A percentile compares a stretch with the other conserved stretches of the same genome.
These are phyloP conservation scores for Teratosphaeria destructans DNA, from an alignment of 2,329 filamentous ascomycete genomes.

Conservation along the genomic window DNA sequence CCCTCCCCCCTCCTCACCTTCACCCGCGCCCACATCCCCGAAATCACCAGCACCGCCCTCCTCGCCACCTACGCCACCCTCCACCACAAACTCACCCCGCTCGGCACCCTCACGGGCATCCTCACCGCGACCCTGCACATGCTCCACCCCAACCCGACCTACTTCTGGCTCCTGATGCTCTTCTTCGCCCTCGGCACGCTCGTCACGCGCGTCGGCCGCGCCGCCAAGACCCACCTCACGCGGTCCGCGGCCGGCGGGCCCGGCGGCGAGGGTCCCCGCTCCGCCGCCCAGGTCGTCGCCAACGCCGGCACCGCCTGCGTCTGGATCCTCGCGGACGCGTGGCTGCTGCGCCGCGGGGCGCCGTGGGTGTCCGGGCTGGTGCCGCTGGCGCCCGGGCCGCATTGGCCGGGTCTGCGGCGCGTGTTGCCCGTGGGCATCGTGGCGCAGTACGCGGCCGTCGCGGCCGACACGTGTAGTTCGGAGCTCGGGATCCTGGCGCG, in stretches of 20 bases:
- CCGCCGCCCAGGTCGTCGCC: constrained; percentile 78
- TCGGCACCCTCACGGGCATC: constrained; percentile 61
- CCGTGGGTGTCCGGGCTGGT: constrained; percentile 23
- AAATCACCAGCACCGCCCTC: constrained; percentile 21
- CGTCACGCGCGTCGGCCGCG: constrained; percentile 74
- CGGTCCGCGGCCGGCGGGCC: constrained; percentile 60
- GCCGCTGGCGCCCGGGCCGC: constrained; percentile 20
- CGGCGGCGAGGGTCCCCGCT: constrained; percentile 73
- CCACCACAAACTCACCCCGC: constrained; percentile 52
- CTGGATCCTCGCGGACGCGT: constrained; percentile 43
- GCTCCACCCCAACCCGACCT: constrained; percentile 86
- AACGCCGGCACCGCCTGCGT: constrained; percentile 75
- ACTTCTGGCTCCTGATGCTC: constrained; percentile 69
- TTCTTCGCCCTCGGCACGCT: constrained; percentile 82
- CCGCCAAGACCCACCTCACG: constrained; percentile 73
- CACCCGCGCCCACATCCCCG: constrained; percentile 1
- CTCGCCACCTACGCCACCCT: constrained; percentile 44
- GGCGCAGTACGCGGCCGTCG: constrained; percentile 69
- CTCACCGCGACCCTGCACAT: constrained; percentile 72
- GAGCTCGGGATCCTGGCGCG: constrained; percentile 86
- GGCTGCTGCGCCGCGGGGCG: constrained; percentile 26
- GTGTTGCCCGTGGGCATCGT: constrained; percentile 38
- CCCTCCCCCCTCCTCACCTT: not conserved
- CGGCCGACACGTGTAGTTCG: constrained; percentile 88
- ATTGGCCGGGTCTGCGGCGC: constrained; percentile 28